Conservation (phyloP, 2,329 filamentous ascomycete genomes). For the Raffaelea arxii region DNA sequence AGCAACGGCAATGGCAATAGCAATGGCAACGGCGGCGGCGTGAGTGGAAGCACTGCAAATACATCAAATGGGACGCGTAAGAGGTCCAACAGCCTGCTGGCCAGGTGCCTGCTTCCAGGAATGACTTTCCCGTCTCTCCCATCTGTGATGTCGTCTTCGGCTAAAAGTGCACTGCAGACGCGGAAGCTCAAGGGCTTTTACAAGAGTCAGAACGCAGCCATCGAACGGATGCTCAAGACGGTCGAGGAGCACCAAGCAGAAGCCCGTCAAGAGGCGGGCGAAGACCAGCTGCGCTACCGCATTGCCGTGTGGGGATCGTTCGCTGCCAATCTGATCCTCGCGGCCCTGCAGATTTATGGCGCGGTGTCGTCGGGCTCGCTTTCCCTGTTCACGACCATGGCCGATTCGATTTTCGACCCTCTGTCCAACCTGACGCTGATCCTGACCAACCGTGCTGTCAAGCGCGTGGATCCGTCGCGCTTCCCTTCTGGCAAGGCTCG, state of each 20-base stretch:
- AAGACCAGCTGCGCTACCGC: constrained; percentile 69
- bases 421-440: constrained; percentile 82
- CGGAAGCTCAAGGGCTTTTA: constrained; percentile 68
- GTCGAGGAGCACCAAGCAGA: constrained; percentile 84
- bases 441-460: constrained; percentile 77
- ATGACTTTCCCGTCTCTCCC: constrained; percentile 18
- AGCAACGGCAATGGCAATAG: not conserved
- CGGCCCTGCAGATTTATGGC: constrained; percentile 77
- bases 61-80: constrained; percentile 1
- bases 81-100: constrained; percentile 5
- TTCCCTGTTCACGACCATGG: constrained; percentile 95
- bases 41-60: not conserved
- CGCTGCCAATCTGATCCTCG: constrained; percentile 69
- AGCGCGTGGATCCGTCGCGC: constrained; percentile 71
- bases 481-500: constrained; percentile 91
- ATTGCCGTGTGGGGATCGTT: constrained; percentile 61
- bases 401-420: constrained; percentile 89
- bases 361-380: constrained; percentile 82
- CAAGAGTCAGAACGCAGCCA: constrained; percentile 83
- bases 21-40: not conserved
- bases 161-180: constrained; percentile 22
- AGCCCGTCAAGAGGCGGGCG: constrained; percentile 68
- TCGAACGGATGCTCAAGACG: constrained; percentile 81
- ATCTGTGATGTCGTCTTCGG: constrained; percentile 19
- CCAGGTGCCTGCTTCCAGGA: constrained; percentile 21